Evolutionary conservation across 192 early-diverging fungal genomes (phyloP).

Genomic region (Chytriomyces sp.): DNA sequence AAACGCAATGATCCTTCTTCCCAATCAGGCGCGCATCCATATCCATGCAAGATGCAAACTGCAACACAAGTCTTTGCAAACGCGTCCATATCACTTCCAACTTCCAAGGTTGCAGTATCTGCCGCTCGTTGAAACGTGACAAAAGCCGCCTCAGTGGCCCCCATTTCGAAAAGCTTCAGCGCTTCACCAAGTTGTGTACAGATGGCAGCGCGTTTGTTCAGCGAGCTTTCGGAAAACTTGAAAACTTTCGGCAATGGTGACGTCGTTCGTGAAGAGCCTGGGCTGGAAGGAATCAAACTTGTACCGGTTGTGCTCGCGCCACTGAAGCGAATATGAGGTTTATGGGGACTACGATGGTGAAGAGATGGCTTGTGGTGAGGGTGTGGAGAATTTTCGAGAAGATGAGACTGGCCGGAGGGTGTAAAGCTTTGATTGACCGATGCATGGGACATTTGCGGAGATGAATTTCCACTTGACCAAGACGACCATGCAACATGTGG

Average conservation of each 20-base stretch:
- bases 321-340: background rate
- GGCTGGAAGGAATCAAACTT: background rate
- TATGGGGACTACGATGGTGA: background rate
- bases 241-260: background rate
- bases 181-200: conserved; percentile 3
- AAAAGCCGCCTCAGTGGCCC: conserved; percentile 26
- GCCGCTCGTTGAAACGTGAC: conserved; percentile 22
- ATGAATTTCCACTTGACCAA: conserved; percentile 52
- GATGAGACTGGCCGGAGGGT: too few species aligned
- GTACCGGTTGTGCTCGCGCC: background rate
- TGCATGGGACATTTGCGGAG: background rate
- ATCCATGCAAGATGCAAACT: conserved; percentile 23
- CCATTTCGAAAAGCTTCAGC: conserved; percentile 27
- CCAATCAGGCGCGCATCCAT: conserved; percentile 2
- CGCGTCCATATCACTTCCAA: background rate
- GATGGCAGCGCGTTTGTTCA: background rate
- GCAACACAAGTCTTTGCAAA: conserved; percentile 30
- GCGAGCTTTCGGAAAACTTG: too few species aligned
- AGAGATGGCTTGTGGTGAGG: too few species aligned
- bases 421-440: too few species aligned
- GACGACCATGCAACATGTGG: conserved; percentile 30
- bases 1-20: conserved; percentile 17
- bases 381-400: too few species aligned
- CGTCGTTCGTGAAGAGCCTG: background rate
- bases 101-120: background rate